These are phyloP conservation scores for Teunomyces aglyptinius DNA, from an alignment of 805 yeast species.

Conservation along the genomic window DNA sequence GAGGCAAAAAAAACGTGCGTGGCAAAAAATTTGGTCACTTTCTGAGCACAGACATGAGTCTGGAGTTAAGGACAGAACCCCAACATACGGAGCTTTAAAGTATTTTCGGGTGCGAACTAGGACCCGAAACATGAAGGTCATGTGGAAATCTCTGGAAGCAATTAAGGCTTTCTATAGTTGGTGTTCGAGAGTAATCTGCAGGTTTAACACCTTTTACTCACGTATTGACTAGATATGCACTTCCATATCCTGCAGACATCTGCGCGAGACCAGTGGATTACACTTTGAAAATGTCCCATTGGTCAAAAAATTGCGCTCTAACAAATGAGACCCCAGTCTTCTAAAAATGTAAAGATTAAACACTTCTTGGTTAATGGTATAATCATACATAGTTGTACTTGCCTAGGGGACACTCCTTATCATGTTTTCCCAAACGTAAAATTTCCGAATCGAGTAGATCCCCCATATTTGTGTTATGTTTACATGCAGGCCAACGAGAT, in stretches of 20 bases:
- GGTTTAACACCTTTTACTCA: not conserved
- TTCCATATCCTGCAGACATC: not conserved
- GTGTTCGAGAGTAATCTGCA: constrained; percentile 1
- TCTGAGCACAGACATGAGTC: not conserved
- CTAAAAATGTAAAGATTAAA: too few species aligned
- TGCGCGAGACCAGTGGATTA: not conserved
- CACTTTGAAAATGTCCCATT: not conserved
- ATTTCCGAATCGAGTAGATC: not conserved
- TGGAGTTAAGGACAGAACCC: not conserved
- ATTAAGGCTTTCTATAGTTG: not conserved
- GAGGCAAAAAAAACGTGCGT: constrained; percentile 8
- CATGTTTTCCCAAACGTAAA: not conserved
- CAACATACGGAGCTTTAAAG: not conserved
- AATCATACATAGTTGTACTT: too few species aligned
- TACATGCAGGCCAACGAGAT: not conserved
- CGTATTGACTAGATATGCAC: not conserved
- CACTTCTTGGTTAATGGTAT: too few species aligned
- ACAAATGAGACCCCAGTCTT: not conserved
- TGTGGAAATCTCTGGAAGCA: not conserved
- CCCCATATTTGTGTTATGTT: not conserved
- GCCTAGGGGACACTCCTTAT: not conserved
- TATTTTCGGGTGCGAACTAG: not conserved
- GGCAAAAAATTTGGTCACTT: constrained; percentile 1
- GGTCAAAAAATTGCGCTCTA: not conserved
- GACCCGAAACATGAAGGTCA: not conserved